phyloP scores from a whole-genome alignment of 2,329 filamentous ascomycete species.

The Thelonectria olida region DNA sequence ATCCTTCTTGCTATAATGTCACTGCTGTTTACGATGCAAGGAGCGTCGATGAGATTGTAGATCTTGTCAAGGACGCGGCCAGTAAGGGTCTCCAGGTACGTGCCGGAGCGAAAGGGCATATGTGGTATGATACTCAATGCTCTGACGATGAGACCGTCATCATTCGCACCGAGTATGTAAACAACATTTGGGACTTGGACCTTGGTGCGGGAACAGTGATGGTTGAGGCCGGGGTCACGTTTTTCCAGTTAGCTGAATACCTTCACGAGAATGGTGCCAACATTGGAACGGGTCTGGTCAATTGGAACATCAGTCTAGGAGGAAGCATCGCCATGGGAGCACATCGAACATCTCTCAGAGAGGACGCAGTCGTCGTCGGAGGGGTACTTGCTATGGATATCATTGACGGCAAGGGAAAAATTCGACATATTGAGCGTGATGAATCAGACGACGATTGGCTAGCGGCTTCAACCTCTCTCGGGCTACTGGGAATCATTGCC shows the following conservation, averaged over 20 bases:
- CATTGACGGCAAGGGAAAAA: constrained; percentile 55
- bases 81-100: constrained; percentile 49
- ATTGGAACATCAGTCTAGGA: constrained; percentile 64
- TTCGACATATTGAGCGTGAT: constrained; percentile 53
- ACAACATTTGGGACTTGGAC: constrained; percentile 55
- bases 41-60: constrained; percentile 54
- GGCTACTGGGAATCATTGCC: constrained; percentile 58
- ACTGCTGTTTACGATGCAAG: constrained; percentile 54
- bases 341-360: constrained; percentile 57
- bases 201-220: constrained; percentile 55
- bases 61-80: constrained; percentile 52
- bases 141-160: constrained; percentile 59
- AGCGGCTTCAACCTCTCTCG: constrained; percentile 60
- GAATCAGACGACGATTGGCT: constrained; percentile 58
- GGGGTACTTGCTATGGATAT: constrained; percentile 59
- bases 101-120: constrained; percentile 60
- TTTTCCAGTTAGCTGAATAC: constrained; percentile 60
- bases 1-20: constrained; percentile 57
- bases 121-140: constrained; percentile 65
- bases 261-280: constrained; percentile 56
- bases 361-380: constrained; percentile 60
- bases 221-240: constrained; percentile 62
- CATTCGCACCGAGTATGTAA: constrained; percentile 56
- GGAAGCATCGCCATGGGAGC: constrained; percentile 63
- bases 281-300: constrained; percentile 60